Evolutionary conservation across 2,329 filamentous ascomycete species (phyloP).

Genomic region (Monosporascus sp.): DNA sequence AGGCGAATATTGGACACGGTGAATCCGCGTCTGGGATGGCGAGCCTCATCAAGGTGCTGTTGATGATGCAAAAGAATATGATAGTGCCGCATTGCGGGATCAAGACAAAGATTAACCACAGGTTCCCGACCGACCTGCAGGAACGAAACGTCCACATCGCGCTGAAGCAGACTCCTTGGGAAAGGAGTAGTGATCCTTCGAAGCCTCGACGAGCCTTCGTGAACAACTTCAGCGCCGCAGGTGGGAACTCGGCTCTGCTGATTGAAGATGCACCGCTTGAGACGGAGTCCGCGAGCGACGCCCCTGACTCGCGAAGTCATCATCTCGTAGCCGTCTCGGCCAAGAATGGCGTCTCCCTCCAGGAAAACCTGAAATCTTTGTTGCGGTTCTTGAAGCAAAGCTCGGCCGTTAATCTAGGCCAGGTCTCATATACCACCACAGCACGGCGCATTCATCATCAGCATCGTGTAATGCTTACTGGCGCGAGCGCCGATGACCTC

Average conservation of each 20-base stretch:
- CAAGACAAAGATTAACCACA: too few species aligned
- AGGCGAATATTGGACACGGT: too few species aligned
- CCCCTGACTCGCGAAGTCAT: slow-evolving; percentile 39
- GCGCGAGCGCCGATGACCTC: slow-evolving; percentile 29
- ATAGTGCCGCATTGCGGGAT: too few species aligned
- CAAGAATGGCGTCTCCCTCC: slow-evolving; percentile 44
- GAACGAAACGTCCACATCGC: slow-evolving; percentile 33
- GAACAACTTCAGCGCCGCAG: slow-evolving; percentile 50
- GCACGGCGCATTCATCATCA: slow-evolving; percentile 54
- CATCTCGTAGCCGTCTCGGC: slow-evolving; percentile 51
- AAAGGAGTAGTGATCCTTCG: slow-evolving; percentile 8
- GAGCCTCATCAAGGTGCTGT: too few species aligned
- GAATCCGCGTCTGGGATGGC: too few species aligned
- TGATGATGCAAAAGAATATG: too few species aligned
- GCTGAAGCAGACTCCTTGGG: slow-evolving; percentile 29
- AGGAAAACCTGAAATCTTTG: slow-evolving; percentile 47
- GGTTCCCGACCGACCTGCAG: too few species aligned
- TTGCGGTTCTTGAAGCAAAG: slow-evolving; percentile 43
- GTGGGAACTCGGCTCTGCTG: slow-evolving; percentile 38
- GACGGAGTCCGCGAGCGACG: not conserved
- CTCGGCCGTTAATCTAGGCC: slow-evolving; percentile 41
- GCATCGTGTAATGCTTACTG: slow-evolving; percentile 41
- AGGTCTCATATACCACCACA: slow-evolving; percentile 60
- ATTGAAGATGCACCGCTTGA: slow-evolving; percentile 15
- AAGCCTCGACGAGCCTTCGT: slow-evolving; percentile 27